Conservation (phyloP, 1,284 basidiomycete species). For the Heliocybe sulcata region DNA sequence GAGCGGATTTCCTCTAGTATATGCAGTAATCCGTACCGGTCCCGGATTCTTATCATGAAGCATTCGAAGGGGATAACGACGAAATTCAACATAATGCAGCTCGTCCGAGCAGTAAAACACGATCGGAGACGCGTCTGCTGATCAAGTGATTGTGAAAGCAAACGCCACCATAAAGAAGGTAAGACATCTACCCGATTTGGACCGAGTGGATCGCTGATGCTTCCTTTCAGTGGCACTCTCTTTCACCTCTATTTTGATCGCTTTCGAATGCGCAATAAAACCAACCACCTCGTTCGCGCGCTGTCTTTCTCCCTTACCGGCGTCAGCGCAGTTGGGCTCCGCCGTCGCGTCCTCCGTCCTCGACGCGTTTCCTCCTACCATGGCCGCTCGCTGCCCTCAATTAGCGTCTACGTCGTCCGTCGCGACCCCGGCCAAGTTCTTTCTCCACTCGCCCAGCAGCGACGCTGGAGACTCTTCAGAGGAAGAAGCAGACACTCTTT, state of each 20-base stretch:
- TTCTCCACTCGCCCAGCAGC: constrained; percentile 42
- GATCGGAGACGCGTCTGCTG: constrained; percentile 48
- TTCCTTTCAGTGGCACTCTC: constrained; percentile 65
- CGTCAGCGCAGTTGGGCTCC: neutral
- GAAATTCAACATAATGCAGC: too few species aligned
- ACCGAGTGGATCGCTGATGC: neutral
- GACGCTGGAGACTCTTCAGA: neutral
- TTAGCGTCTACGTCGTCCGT: constrained; percentile 60
- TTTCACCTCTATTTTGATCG: constrained; percentile 43
- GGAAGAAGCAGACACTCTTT: neutral
- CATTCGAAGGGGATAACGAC: too few species aligned
- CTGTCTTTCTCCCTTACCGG: neutral
- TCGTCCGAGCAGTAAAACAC: constrained; percentile 73
- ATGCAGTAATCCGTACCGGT: too few species aligned
- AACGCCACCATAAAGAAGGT: constrained; percentile 58
- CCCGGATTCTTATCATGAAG: too few species aligned
- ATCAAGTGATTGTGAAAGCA: constrained; percentile 41
- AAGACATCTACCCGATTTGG: constrained; percentile 40
- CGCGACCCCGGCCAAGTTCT: constrained; percentile 58
- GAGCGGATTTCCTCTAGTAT: too few species aligned
- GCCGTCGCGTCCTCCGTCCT: neutral
- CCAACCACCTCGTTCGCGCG: constrained; percentile 56
- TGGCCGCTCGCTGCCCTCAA: constrained; percentile 54
- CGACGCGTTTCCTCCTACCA: constrained; percentile 46
- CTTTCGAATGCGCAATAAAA: constrained; percentile 31